Evolutionary conservation across 257 asterid genomes (phyloP).

Genomic region (Solanum chilense): DNA sequence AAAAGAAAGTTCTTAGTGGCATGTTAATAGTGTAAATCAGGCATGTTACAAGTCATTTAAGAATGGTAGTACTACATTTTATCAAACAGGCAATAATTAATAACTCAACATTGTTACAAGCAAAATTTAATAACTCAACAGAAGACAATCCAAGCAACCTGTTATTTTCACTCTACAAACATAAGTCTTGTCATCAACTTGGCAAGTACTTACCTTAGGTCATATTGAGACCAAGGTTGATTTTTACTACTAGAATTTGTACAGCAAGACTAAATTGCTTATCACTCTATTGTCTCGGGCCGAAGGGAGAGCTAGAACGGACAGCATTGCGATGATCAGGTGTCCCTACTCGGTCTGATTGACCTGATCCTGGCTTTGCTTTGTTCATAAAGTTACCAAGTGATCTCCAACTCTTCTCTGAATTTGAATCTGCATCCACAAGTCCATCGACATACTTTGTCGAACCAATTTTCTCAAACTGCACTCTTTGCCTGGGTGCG

Average conservation of each 20-base stretch:
- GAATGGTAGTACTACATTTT: not conserved
- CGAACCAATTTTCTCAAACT: slow-evolving; percentile 34
- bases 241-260: not conserved
- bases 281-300: slow-evolving; percentile 10
- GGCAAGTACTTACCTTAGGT: not conserved
- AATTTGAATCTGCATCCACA: slow-evolving; percentile 49
- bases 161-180: slow-evolving; percentile 4
- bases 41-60: not conserved
- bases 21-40: not conserved
- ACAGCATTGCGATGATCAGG: slow-evolving; percentile 3
- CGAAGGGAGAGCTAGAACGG: slow-evolving; percentile 11
- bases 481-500: slow-evolving; percentile 85
- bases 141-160: slow-evolving; percentile 5
- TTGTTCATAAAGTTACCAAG: slow-evolving; percentile 19
- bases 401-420: slow-evolving; percentile 44
- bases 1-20: not conserved
- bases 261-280: not conserved
- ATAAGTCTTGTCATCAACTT: not conserved
- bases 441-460: slow-evolving; percentile 15
- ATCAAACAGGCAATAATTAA: not conserved
- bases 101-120: not conserved
- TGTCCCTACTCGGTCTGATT: slow-evolving; percentile 18
- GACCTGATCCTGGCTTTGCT: slow-evolving; percentile 10
- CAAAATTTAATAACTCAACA: slow-evolving; percentile 2
- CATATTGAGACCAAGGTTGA: not conserved